Base-by-base conservation (phyloP, 345 rosid species). In the Gossypium longicalyx region DNA sequence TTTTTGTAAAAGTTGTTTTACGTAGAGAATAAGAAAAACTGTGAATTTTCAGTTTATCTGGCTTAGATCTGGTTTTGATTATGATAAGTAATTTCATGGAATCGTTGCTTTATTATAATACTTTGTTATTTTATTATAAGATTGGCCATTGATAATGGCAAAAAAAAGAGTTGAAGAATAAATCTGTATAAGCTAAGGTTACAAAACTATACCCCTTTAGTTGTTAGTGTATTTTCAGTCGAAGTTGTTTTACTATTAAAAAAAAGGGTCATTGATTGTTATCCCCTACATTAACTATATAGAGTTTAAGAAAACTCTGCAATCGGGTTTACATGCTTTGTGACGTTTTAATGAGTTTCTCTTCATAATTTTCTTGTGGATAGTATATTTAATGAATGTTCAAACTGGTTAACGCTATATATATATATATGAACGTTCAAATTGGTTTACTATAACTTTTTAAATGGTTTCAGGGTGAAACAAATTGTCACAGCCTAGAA, bases 401-500 rank as follows among this genome's bases (percentile, higher is more conserved):
- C n/a, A 53, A 53, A 17, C 58, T 53, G 22, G 22, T 53, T 16
- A 11, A n/a, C 44, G 12, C 16, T 76, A 77, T 88, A n/a, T 54
- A 17, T 53, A 53, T 9, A 12, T 0, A 76, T 67, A 48, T 3
- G 70, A 79, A 1, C 87, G 89, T 16, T 68, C 78, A 3, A 87
- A 86, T 23, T 83, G 9, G 57, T 86, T 84, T 15, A 85, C 79
- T 23, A 84, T 58, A 9, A 83, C 86, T 6, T 59, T 41, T 13
- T 12, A 3, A 20, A 34, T 74, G 29, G 43, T 69, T 59, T 53
- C 70, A 74, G 70, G 19, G 73, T 53, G 47, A 38, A 48, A 19
- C 66, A 72, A 56, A 43, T 47, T 53, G 19, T 53, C 59, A 15
- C 53, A 8, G 67, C 45, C 2, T 25, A 59, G 48, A 65, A 59